Conservation (phyloP, 1,139 yeast species). For the Pichia sp. region DNA sequence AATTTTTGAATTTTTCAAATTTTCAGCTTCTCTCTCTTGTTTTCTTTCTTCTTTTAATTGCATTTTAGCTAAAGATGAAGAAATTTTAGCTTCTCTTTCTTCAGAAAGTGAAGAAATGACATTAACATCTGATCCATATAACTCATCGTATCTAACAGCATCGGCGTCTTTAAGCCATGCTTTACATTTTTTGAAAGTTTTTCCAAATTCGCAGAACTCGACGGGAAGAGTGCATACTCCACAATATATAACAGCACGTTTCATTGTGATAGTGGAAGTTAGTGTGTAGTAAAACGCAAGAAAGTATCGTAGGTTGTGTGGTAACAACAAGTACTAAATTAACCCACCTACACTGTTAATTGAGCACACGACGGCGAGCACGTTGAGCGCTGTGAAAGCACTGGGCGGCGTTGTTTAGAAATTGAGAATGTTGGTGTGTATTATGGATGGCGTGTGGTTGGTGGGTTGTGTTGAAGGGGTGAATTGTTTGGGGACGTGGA, state of each 20-base stretch:
- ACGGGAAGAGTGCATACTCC: conserved; percentile 84
- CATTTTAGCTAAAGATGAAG: conserved; percentile 74
- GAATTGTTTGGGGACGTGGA: neutral
- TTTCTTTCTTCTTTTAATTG: conserved; percentile 88
- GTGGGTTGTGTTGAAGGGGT: too few relatives aligned
- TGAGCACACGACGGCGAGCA: too few relatives aligned
- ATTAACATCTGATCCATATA: conserved; percentile 56
- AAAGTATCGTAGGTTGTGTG: too few relatives aligned
- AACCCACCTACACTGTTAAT: too few relatives aligned
- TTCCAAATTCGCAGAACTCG: conserved; percentile 92
- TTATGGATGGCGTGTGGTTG: too few relatives aligned
- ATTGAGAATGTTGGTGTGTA: too few relatives aligned
- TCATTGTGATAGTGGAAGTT: neutral
- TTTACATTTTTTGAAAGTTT: conserved; percentile 73
- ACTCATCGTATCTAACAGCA: conserved; percentile 47
- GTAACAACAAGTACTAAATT: too few relatives aligned
- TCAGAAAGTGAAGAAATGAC: conserved; percentile 44
- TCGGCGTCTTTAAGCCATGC: conserved; percentile 68
- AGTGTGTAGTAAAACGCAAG: too few relatives aligned
- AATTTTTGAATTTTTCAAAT: conserved; percentile 73
- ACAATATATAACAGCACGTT: conserved; percentile 46
- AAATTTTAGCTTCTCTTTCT: conserved; percentile 78
- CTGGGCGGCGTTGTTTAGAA: too few relatives aligned
- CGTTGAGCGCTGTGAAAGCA: too few relatives aligned
- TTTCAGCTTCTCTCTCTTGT: conserved; percentile 77